phyloP scores from a whole-genome alignment of 2,329 filamentous ascomycete genomes.

The Aureobasidium sp. region DNA sequence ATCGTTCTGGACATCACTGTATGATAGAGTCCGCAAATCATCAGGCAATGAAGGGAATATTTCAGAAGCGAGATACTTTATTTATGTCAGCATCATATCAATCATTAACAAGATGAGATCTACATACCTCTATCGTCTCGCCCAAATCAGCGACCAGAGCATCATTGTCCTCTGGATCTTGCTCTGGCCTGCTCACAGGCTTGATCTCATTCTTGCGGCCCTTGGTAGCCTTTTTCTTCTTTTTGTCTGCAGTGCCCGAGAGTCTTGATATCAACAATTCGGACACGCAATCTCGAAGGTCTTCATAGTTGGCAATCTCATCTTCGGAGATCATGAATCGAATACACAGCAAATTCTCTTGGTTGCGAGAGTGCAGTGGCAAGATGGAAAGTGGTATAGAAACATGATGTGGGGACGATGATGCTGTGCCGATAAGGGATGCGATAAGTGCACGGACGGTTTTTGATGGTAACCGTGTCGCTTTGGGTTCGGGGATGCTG shows the following conservation, averaged over 20 bases:
- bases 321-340: constrained; percentile 29
- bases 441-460: constrained; percentile 3
- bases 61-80: constrained; percentile 59
- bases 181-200: constrained; percentile 20
- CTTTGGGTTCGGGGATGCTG: neutral
- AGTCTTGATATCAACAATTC: constrained; percentile 58
- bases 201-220: constrained; percentile 34
- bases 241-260: constrained; percentile 38
- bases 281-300: constrained; percentile 68
- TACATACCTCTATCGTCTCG: constrained; percentile 63
- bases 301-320: constrained; percentile 50
- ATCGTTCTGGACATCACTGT: constrained; percentile 47
- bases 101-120: no score
- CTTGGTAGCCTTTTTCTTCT: constrained; percentile 33
- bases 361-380: neutral
- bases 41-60: constrained; percentile 59
- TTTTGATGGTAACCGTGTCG: constrained; percentile 6
- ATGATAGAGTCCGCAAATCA: constrained; percentile 53
- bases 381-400: neutral
- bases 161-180: constrained; percentile 28
- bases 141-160: constrained; percentile 55
- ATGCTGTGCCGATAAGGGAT: neutral
- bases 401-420: neutral
- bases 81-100: neutral
- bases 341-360: neutral